These are phyloP conservation scores for Maudiozyma serrabonitensis DNA, from an alignment of 805 yeast species.

Conservation along the genomic window DNA sequence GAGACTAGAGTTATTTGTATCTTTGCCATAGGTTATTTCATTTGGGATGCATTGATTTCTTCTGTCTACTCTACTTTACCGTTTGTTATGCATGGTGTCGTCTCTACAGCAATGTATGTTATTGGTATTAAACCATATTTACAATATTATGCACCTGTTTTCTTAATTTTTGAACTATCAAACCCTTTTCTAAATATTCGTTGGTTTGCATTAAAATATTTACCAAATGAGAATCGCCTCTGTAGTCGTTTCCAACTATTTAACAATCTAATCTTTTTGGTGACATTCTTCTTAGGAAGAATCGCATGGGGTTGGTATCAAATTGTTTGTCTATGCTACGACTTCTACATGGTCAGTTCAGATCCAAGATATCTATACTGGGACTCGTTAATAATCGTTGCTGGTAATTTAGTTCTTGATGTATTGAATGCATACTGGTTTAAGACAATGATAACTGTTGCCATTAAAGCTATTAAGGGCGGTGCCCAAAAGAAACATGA, in stretches of 20 bases:
- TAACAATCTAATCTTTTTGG: constrained; percentile 39
- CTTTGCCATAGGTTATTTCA: constrained; percentile 63
- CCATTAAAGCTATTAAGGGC: constrained; percentile 30
- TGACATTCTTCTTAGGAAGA: constrained; percentile 60
- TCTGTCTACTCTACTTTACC: constrained; percentile 50
- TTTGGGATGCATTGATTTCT: constrained; percentile 76
- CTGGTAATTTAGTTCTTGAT: constrained; percentile 52
- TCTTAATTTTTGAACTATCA: constrained; percentile 72
- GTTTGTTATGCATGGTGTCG: constrained; percentile 58
- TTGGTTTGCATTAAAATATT: constrained; percentile 54
- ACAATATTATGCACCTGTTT: constrained; percentile 68
- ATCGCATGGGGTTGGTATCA: constrained; percentile 77
- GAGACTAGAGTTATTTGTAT: constrained; percentile 24
- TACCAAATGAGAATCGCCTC: constrained; percentile 12
- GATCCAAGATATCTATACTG: constrained; percentile 36
- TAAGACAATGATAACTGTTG: constrained; percentile 61
- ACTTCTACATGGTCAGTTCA: constrained; percentile 35
- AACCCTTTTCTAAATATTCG: constrained; percentile 84
- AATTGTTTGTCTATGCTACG: constrained; percentile 39
- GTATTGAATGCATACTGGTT: constrained; percentile 72
- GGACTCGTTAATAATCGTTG: constrained; percentile 29
- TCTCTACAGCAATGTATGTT: constrained; percentile 65
- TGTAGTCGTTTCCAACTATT: constrained; percentile 29
- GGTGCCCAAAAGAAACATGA: neutral
- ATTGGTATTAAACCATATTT: constrained; percentile 59